Evolutionary conservation across 2,329 filamentous ascomycete genomes (phyloP), one percentile per base, ranked within the genome.

Genomic region (Calcarisporium arbuscula): DNA sequence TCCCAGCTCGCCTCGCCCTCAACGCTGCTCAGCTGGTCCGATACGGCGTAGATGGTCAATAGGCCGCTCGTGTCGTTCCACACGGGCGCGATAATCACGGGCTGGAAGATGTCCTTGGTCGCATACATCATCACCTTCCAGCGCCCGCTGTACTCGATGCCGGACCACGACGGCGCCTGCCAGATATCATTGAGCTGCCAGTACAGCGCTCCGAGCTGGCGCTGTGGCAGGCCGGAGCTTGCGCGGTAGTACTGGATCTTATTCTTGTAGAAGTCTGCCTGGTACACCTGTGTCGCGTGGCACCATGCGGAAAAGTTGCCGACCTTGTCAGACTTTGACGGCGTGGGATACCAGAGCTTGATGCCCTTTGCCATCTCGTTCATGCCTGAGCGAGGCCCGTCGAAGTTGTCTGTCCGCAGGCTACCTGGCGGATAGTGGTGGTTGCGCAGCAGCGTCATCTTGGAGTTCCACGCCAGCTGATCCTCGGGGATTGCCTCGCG

Each of bases 141-240:
- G 2, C 76, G 58, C 1, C 75, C 75, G 31, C 72, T 69, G 40
- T 77, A 77, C 48, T 80, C 77, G 28, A 80, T 72, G 0, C 73
- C 69, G 0, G 75, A 72, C 76, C 76, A 80, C 0, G 73, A 76
- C 1, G 76, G 75, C 2, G 74, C 75, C 42, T 76, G 72, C 74
- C 74, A 79, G 40, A 77, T 70, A 46, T 80, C 77, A 44, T 80
- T 74, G 1, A 81, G 58, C 46, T 80, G 76, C 77, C 77, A 81
- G 51, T 79, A 80, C 8, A 81, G 50, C 11, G 64, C 67, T 0
- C 76, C 77, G 3, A 80, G 60, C 44, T 79, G 74, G 1, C 73
- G 61, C 39, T 80, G 68, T 0, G 66, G 68, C 44, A 67, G 50
- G 0, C 74, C 76, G 26, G 70, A 74, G 1, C 76, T 76, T 6